Conservation (phyloP, 306 rosid species). For the Carpinus viminea region DNA sequence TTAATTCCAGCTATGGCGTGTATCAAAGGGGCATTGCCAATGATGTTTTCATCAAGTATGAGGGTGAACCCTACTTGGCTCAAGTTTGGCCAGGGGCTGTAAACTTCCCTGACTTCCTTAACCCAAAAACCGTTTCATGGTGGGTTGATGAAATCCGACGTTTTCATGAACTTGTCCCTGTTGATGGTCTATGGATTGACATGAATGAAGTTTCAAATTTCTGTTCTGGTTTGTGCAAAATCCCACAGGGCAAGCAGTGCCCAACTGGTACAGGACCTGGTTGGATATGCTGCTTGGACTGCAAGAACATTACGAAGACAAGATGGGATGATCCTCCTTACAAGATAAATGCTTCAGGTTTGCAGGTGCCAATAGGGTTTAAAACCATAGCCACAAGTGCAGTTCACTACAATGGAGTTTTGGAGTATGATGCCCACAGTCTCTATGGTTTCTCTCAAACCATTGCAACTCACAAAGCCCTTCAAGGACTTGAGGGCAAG, state of each 20-base stretch:
- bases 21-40: slow-evolving; percentile 73
- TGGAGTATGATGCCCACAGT: slow-evolving; percentile 97
- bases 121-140: slow-evolving; percentile 86
- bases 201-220: slow-evolving; percentile 92
- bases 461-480: slow-evolving; percentile 85
- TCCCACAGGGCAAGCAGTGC: slow-evolving; percentile 69
- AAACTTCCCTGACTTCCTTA: slow-evolving; percentile 89
- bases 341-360: slow-evolving; percentile 90
- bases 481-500: slow-evolving; percentile 77
- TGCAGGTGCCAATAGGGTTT: slow-evolving; percentile 72
- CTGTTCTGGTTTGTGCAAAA: slow-evolving; percentile 82
- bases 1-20: slow-evolving; percentile 72
- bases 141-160: slow-evolving; percentile 91
- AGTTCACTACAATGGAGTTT: slow-evolving; percentile 78
- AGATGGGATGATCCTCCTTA: slow-evolving; percentile 97
- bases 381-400: slow-evolving; percentile 97
- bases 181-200: slow-evolving; percentile 97
- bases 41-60: slow-evolving; percentile 89
- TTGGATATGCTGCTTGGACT: slow-evolving; percentile 90
- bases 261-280: slow-evolving; percentile 78
- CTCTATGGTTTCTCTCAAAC: slow-evolving; percentile 85
- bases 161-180: slow-evolving; percentile 93
- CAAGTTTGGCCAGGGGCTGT: slow-evolving; percentile 99
- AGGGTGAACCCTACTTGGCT: slow-evolving; percentile 82
- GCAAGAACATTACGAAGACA: slow-evolving; percentile 82